These are phyloP conservation scores for Aspergillus sp. DNA, from an alignment of 2,329 filamentous ascomycete species.

Conservation along the genomic window DNA sequence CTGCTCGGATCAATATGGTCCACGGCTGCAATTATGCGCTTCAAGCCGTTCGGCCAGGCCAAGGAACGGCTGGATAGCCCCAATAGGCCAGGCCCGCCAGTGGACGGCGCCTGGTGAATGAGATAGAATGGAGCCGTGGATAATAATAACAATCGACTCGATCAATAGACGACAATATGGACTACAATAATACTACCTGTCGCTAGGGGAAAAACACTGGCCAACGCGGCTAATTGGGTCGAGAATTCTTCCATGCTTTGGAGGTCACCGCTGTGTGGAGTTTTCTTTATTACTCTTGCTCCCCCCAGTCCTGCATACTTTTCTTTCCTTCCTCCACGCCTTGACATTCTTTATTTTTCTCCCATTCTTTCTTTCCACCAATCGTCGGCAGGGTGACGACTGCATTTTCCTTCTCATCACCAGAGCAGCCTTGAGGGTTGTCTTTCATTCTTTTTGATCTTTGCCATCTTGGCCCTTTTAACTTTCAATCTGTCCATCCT, in stretches of 20 bases:
- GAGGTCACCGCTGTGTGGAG: too few species aligned
- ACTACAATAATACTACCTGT: background rate
- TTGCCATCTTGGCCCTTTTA: background rate
- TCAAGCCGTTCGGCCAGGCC: background rate
- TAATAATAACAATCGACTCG: background rate
- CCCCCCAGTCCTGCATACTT: background rate
- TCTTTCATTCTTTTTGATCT: slow-evolving; percentile 11
- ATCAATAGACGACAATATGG: background rate
- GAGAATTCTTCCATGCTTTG: background rate
- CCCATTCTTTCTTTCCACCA: slow-evolving; percentile 13
- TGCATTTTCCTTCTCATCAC: slow-evolving; percentile 6
- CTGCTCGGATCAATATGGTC: slow-evolving; percentile 2
- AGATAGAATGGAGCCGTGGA: background rate
- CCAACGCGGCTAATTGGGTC: background rate
- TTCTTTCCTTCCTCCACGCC: slow-evolving; percentile 2
- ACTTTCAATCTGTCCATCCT: slow-evolving; percentile 1
- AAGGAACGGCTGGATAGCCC: background rate
- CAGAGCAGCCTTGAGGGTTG: slow-evolving; percentile 15
- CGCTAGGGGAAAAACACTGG: background rate
- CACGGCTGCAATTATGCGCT: background rate
- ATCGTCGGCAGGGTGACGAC: slow-evolving; percentile 7
- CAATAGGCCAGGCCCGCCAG: background rate
- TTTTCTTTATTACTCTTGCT: background rate
- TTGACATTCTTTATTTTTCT: slow-evolving; percentile 7
- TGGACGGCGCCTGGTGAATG: background rate